A percentile compares a stretch with the other conserved stretches of the same genome.
Evolutionary conservation across 2,329 filamentous ascomycete species (phyloP).

Genomic region (Periconia macrospinosa): DNA sequence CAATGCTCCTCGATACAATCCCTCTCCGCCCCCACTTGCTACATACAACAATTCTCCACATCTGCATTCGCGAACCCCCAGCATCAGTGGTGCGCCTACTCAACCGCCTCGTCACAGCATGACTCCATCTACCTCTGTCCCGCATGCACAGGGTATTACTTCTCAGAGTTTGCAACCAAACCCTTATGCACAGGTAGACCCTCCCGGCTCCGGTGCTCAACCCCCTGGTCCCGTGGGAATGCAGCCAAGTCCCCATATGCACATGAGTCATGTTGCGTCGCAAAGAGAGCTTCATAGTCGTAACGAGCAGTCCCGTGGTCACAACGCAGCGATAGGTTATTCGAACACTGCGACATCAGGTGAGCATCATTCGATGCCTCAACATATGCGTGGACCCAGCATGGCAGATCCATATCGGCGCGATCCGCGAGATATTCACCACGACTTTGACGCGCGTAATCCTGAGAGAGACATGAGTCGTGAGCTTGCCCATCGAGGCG

Average conservation of each 20-base stretch:
- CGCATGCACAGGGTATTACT: conserved; percentile 16
- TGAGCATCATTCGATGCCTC: conserved; percentile 28
- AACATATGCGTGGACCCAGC: conserved; percentile 25
- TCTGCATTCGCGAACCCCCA: conserved; percentile 38
- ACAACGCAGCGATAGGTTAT: conserved; percentile 33
- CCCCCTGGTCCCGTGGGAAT: conserved; percentile 37
- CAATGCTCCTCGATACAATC: conserved; percentile 33
- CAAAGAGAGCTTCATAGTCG: conserved; percentile 30
- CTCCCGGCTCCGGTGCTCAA: conserved; percentile 29
- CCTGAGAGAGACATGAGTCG: conserved; percentile 36
- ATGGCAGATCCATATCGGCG: conserved; percentile 34
- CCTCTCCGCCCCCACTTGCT: conserved; percentile 35
- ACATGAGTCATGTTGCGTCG: conserved; percentile 30
- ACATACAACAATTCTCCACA: conserved; percentile 37
- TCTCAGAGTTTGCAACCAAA: conserved; percentile 40
- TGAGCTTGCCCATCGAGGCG: conserved; percentile 33
- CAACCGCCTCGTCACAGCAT: conserved; percentile 29
- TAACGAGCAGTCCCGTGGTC: conserved; percentile 37
- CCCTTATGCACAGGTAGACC: conserved; percentile 41
- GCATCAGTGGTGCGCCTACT: conserved; percentile 30
- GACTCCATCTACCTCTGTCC: conserved; percentile 20
- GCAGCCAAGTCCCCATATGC: conserved; percentile 41
- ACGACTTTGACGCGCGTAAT: conserved; percentile 32
- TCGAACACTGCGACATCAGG: conserved; percentile 37
- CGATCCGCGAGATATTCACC: conserved; percentile 31